Evolutionary conservation across 2,329 filamentous ascomycete species (phyloP).

Genomic region (Alternaria metachromatica): DNA sequence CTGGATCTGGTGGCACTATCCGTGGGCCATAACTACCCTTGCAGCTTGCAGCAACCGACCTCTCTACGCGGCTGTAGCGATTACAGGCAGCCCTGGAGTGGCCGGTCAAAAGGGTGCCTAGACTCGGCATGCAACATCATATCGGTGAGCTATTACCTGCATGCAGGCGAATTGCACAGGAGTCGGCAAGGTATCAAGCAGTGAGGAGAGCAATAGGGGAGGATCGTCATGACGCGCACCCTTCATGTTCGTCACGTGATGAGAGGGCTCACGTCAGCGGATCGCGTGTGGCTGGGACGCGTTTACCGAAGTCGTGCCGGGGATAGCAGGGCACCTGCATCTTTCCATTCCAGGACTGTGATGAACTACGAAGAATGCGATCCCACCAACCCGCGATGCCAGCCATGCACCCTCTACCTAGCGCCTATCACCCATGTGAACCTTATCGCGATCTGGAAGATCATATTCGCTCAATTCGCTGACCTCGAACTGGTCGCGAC

Average conservation of each 20-base stretch:
- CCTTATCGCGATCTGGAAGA: neutral
- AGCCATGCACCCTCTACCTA: neutral
- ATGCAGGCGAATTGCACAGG: neutral
- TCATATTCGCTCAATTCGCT: neutral
- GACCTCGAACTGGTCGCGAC: neutral
- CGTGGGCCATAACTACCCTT: neutral
- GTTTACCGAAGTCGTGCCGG: neutral
- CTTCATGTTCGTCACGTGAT: neutral
- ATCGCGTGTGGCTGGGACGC: neutral
- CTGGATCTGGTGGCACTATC: neutral
- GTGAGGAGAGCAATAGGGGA: neutral
- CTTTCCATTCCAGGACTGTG: too few species aligned
- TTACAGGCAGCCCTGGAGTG: neutral
- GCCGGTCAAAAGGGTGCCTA: neutral
- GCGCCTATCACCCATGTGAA: neutral
- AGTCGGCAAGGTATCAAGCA: neutral
- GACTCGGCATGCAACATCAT: neutral
- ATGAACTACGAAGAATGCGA: neutral
- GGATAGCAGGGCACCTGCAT: neutral
- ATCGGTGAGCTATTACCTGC: neutral
- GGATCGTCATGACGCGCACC: neutral
- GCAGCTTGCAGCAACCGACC: neutral
- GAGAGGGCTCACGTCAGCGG: neutral
- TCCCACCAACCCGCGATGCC: neutral
- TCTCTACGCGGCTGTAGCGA: neutral